Evolutionary conservation across 139 green algal genomes (phyloP), one percentile per base, ranked within the genome.

Genomic region (Chlamydomonas sphaeroides): DNA sequence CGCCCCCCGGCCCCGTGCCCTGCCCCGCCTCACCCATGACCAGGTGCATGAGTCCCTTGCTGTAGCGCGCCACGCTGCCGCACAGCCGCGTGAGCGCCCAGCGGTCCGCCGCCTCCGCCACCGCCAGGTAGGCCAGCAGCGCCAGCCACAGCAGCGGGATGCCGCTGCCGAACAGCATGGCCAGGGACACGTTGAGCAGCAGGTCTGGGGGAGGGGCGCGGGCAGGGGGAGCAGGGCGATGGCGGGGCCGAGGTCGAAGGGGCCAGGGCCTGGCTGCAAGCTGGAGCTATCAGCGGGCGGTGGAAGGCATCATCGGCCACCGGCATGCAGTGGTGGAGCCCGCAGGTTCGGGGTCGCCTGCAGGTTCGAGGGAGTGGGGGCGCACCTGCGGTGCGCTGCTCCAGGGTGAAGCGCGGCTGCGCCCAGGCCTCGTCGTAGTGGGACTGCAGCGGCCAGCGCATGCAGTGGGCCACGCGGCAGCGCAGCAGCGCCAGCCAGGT

Each of bases 111-210:
- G 75, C 2, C 23, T 86, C 74, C 42, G 78, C 48, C 59, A 85
- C 71, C 35, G 78, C 0, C 30, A 91, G 62, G 83, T 86, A 88
- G 14, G 77, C 33, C 4, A 85, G 30, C 42, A 77, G 68, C 33
- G 80, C 65, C 33, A 91, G 51, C 74, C 87, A 91, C 8, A 85
- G 42, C 78, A 84, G 61, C 28, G 87, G 87, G 82, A 92, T 89
- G 74, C 87, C 84, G 26, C 28, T 85, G 33, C 87, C 87, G 85
- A 91, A 91, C 75, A 91, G 79, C n/a, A 91, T 57, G 23, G 86
- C 80, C 68, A 91, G 80, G 28, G 74, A 80, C 18, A 85, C 39
- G 56, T 84, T 86, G 5, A 92, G 81, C 78, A 92, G 86, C 41
- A 86, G 74, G 72, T 92, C 89, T 25, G 59, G 2, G 59, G 30